Conservation (phyloP, 1,139 yeast genomes). For the Blastobotrys proliferans region DNA sequence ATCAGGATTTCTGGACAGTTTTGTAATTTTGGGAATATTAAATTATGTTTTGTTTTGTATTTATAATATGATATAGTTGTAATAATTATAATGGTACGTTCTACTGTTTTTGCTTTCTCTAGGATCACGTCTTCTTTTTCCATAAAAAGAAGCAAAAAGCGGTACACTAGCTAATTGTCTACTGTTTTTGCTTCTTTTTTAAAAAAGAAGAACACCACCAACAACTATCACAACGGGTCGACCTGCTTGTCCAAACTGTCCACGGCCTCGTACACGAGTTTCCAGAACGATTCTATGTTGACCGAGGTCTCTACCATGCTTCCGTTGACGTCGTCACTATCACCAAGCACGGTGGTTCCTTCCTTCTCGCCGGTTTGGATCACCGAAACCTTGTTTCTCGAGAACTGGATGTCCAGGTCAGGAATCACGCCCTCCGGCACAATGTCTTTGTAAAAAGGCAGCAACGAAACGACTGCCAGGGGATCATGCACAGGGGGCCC, state of each 20-base stretch:
- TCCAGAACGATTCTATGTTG: constrained; percentile 53
- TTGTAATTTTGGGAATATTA: background rate
- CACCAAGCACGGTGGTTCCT: constrained; percentile 18
- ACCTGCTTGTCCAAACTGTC: constrained; percentile 27
- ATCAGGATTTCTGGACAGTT: constrained; percentile 28
- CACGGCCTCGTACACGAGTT: constrained; percentile 43
- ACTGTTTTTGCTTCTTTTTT: no score
- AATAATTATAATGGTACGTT: background rate
- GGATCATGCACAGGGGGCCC: constrained; percentile 90
- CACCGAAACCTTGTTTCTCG: constrained; percentile 38
- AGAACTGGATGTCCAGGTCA: constrained; percentile 31
- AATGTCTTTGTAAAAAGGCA: constrained; percentile 42
- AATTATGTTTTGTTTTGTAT: background rate
- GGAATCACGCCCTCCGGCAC: constrained; percentile 20
- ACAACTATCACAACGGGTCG: constrained; percentile 1
- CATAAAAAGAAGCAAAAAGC: no score
- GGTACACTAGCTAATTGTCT: no score
- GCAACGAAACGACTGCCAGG: constrained; percentile 57
- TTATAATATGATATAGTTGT: background rate
- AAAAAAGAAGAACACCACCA: no score
- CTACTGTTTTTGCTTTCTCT: no score
- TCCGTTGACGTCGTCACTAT: constrained; percentile 38
- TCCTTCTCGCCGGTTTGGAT: constrained; percentile 35
- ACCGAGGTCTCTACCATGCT: constrained; percentile 44
- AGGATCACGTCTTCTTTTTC: no score